phyloP scores from a whole-genome alignment of 495 filamentous ascomycete genomes.

The Penicillium desertorum region DNA sequence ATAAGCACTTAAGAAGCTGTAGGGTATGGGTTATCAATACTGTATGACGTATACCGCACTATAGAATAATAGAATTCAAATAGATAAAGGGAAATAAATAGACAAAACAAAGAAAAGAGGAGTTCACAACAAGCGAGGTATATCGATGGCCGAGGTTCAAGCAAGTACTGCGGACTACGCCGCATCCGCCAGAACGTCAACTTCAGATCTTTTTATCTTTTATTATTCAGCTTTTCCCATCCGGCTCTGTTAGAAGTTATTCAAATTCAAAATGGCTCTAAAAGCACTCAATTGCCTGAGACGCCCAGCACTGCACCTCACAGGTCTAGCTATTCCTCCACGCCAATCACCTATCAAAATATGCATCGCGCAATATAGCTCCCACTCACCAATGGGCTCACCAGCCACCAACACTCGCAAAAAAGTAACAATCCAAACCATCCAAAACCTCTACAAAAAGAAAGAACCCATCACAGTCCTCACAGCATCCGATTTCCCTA shows the following conservation, averaged over 20 bases:
- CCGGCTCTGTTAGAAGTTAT: background rate
- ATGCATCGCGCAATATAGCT: constrained; percentile 55
- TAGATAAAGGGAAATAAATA: background rate
- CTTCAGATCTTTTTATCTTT: background rate
- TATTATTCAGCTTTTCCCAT: background rate
- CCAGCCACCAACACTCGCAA: constrained; percentile 58
- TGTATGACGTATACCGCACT: background rate
- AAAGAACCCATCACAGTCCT: constrained; percentile 92
- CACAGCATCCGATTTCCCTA: constrained; percentile 96
- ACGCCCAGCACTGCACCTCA: background rate
- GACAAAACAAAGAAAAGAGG: background rate
- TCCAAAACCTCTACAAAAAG: constrained; percentile 73
- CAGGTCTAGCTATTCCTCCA: background rate
- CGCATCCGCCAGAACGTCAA: constrained; percentile 11
- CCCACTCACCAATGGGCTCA: constrained; percentile 79
- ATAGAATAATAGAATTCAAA: background rate
- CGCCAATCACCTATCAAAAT: constrained; percentile 3
- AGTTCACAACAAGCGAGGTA: background rate
- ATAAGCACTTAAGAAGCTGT: constrained; percentile 3
- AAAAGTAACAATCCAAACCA: constrained; percentile 77
- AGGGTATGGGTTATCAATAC: background rate
- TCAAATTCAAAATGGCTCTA: background rate
- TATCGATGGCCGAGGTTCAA: constrained; percentile 4
- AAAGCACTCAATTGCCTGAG: background rate
- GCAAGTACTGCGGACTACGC: constrained; percentile 11